Evolutionary conservation across 148 eudicot genomes (phyloP), one percentile per base, ranked within the genome.

Genomic region (Nyssa sinensis): DNA sequence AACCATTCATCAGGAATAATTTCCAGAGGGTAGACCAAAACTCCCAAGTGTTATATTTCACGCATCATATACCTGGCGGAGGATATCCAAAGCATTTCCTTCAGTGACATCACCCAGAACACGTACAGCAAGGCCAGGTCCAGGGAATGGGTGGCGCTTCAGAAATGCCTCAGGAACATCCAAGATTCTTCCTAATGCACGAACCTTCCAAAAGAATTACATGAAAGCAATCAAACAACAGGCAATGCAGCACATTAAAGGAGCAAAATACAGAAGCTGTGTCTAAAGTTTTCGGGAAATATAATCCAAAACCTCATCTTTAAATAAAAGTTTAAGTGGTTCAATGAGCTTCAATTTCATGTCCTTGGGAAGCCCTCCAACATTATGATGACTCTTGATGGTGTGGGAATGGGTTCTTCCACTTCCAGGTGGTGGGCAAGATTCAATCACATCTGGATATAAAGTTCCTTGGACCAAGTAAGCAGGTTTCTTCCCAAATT

Each of bases 401-500:
- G 99, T 95, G 85, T 91, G 97, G 44, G 99, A 95, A 73, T 93
- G 98, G 49, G 85, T 86, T 74, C 91, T 83, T 79, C 97, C 99
- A 77, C 96, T 95, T 64, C 99, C 98, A 68, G 99, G 99, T 41
- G 99, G 97, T 0, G 99, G 98, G 70, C 99, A 95, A 34, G 99
- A 95, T 83, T 93, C 99, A 69, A 95, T 95, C 39, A 95, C 94
- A 83, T 95, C 98, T 41, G 99, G 99, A 71, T 95, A 93, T 44
- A 95, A 84, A 27, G 99, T 95, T 82, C 99, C 97, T 86, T 95
- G 99, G 67, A 95, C 99, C 78, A 95, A 82, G 78, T 85, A 95
- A 53, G 81, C 75, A 51, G 99, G 96, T 70, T 67, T 91, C 73
- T 74, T 91, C 21, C 94, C 98, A 24, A 83, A 69, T 76, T 89